Percentiles rank a stretch among this genome's conserved stretches.
Evolutionary conservation across 352 stramenopile genomes (phyloP).

Genomic region (Halophytophthora batemanensis): DNA sequence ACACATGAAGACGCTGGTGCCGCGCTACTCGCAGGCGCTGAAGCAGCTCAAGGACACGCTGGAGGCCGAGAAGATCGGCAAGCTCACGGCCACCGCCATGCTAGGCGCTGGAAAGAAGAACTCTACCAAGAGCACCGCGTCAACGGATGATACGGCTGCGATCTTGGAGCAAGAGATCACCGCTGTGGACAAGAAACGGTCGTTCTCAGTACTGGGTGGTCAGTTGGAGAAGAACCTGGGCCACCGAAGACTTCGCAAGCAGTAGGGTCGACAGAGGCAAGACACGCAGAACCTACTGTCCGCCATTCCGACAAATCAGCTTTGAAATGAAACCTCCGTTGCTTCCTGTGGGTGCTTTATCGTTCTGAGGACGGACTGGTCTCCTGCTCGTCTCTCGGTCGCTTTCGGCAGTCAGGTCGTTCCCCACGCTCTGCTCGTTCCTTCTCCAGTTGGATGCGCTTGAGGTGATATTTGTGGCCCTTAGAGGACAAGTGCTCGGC

Average conservation of each 20-base stretch:
- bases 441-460: constrained; percentile 60
- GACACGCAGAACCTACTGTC: constrained; percentile 1
- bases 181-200: constrained; percentile 49
- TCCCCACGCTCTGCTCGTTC: constrained; percentile 20
- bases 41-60: constrained; percentile 77
- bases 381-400: constrained; percentile 10
- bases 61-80: constrained; percentile 70
- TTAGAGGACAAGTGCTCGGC: constrained; percentile 73
- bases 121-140: constrained; percentile 1
- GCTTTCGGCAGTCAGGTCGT: constrained; percentile 10
- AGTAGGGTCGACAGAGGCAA: constrained; percentile 37
- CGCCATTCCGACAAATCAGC: constrained; percentile 13
- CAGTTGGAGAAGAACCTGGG: constrained; percentile 62
- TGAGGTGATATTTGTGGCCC: constrained; percentile 78
- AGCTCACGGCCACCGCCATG: constrained; percentile 46
- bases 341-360: constrained; percentile 6
- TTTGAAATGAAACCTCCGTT: constrained; percentile 6
- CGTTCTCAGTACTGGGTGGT: constrained; percentile 46
- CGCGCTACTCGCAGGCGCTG: constrained; percentile 65
- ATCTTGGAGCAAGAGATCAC: constrained; percentile 31
- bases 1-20: constrained; percentile 81
- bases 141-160: constrained; percentile 1
- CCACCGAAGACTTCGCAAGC: constrained; percentile 35
- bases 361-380: background rate
- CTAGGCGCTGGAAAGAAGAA: constrained; percentile 22